A percentile compares a stretch with the other conserved stretches of the same genome.
Conservation (phyloP, 257 asterid species). For the Capsicum rhomboideum region DNA sequence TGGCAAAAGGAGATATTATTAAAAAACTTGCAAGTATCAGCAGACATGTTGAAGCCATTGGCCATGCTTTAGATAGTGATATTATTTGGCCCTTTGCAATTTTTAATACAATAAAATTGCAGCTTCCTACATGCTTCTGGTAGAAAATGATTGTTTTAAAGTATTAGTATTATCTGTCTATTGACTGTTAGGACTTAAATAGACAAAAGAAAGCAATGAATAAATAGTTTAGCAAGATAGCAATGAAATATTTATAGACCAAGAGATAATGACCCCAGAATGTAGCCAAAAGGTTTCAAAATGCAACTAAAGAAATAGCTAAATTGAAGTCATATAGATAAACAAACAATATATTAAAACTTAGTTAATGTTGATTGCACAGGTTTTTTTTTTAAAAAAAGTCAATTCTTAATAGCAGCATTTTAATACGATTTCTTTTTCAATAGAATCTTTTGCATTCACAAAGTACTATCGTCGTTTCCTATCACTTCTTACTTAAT, state of each 20-base stretch:
- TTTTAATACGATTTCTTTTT: not conserved
- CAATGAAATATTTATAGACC: not conserved
- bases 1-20: not conserved
- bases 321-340: not conserved
- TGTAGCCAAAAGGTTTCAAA: not conserved
- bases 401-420: not conserved
- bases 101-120: not conserved
- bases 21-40: not conserved
- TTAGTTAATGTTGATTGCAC: not conserved
- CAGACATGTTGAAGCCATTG: not conserved
- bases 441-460: not conserved
- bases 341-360: not conserved
- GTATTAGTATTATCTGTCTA: not conserved
- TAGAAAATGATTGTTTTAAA: not conserved
- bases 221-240: not conserved
- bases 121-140: not conserved
- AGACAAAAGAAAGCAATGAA: not conserved
- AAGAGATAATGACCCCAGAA: not conserved
- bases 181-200: not conserved
- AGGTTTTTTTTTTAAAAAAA: too few species aligned
- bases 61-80: not conserved
- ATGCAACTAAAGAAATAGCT: not conserved
- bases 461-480: not conserved
- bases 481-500: not conserved
- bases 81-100: not conserved